These are phyloP conservation scores for Phaffia tasmanica DNA, from an alignment of 768 basidiomycete genomes.

Conservation along the genomic window DNA sequence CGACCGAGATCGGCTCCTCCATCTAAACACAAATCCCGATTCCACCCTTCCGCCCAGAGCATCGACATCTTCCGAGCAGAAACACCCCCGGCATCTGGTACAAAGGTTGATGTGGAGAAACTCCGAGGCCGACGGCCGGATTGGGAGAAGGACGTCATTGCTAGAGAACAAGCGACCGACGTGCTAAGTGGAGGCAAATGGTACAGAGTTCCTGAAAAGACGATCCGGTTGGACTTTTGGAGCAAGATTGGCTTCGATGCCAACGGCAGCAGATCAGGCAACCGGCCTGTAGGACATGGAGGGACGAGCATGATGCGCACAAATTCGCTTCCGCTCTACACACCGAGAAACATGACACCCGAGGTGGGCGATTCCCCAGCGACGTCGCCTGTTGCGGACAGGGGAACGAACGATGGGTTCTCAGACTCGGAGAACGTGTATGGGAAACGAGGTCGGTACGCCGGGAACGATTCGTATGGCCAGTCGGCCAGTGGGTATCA, in stretches of 20 bases:
- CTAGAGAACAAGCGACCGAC: slow-evolving; percentile 16
- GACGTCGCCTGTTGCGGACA: slow-evolving; percentile 18
- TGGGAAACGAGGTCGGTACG: slow-evolving; percentile 20
- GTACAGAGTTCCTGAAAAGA: slow-evolving; percentile 82
- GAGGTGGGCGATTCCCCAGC: neutral
- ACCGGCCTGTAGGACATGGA: slow-evolving; percentile 2
- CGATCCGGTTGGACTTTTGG: slow-evolving; percentile 94
- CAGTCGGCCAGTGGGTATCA: no score
- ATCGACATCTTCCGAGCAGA: slow-evolving; percentile 22
- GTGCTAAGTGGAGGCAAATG: slow-evolving; percentile 48
- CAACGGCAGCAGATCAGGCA: neutral
- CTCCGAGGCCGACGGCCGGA: slow-evolving; percentile 2
- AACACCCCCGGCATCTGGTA: slow-evolving; percentile 1
- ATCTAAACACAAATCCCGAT: slow-evolving; percentile 16
- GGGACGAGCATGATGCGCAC: slow-evolving; percentile 15
- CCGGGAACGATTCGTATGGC: neutral
- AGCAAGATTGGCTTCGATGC: slow-evolving; percentile 44
- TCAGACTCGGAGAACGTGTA: slow-evolving; percentile 21
- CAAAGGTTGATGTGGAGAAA: slow-evolving; percentile 10
- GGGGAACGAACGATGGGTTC: slow-evolving; percentile 14
- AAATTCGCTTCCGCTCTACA: slow-evolving; percentile 17
- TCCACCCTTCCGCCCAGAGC: slow-evolving; percentile 1
- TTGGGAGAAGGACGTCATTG: slow-evolving; percentile 6
- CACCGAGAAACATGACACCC: slow-evolving; percentile 15
- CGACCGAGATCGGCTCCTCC: slow-evolving; percentile 23